Conservation (phyloP, 1,284 basidiomycete genomes). For the Malassezia psittaci region DNA sequence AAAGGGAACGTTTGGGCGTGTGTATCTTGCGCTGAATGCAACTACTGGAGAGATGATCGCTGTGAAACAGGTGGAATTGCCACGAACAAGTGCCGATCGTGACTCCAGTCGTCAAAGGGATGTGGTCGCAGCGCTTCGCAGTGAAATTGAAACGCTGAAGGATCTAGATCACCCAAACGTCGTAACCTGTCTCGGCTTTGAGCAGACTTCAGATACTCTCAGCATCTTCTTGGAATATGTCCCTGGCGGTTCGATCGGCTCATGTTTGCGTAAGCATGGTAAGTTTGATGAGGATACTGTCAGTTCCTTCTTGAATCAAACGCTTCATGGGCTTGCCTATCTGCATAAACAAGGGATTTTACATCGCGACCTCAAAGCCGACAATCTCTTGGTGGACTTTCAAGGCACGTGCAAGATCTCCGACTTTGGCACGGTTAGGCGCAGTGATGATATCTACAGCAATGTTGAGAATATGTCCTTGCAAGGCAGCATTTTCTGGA, state of each 20-base stretch:
- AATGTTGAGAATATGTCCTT: constrained; percentile 65
- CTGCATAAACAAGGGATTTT: constrained; percentile 83
- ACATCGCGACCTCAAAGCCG: constrained; percentile 93
- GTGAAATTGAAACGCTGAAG: constrained; percentile 84
- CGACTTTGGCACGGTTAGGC: constrained; percentile 61
- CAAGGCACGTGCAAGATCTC: constrained; percentile 93
- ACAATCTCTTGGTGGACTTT: constrained; percentile 92
- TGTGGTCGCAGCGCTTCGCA: constrained; percentile 80
- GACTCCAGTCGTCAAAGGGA: constrained; percentile 72
- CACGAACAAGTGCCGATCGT: constrained; percentile 76
- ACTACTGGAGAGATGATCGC: constrained; percentile 98
- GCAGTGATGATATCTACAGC: constrained; percentile 63
- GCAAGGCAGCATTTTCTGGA: constrained; percentile 96
- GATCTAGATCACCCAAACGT: constrained; percentile 95
- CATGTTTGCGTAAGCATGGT: constrained; percentile 80
- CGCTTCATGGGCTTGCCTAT: constrained; percentile 82
- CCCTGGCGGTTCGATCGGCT: constrained; percentile 92
- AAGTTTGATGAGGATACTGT: constrained; percentile 86
- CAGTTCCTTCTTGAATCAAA: constrained; percentile 84
- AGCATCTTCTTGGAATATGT: constrained; percentile 76
- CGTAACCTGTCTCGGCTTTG: constrained; percentile 83
- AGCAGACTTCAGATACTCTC: constrained; percentile 76
- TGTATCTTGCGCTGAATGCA: constrained; percentile 92
- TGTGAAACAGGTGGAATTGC: constrained; percentile 96
- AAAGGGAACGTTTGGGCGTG: constrained; percentile 88